These are phyloP conservation scores for Ceratobasidium papillatum DNA, from an alignment of 1,284 basidiomycete species.

Conservation along the genomic window DNA sequence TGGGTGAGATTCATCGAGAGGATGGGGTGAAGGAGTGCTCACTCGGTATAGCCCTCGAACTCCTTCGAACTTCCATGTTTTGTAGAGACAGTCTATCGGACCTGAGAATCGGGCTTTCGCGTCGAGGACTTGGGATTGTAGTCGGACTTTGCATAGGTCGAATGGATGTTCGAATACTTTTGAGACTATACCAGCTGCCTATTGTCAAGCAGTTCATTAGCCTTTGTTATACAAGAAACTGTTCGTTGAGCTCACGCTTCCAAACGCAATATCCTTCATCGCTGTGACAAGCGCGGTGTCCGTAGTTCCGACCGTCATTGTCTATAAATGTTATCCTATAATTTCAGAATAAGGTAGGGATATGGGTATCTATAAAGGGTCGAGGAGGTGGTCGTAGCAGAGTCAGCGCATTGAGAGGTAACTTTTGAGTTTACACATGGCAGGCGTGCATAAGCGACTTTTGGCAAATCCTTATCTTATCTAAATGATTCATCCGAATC, in stretches of 20 bases:
- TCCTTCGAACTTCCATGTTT: conserved; percentile 82
- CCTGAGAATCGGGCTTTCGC: conserved; percentile 74
- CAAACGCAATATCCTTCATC: conserved; percentile 58
- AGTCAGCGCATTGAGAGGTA: not conserved
- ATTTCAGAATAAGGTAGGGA: not conserved
- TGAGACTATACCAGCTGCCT: conserved; percentile 81
- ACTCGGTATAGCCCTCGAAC: conserved; percentile 82
- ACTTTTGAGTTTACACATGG: conserved; percentile 11
- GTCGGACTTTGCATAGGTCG: conserved; percentile 83
- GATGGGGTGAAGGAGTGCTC: conserved; percentile 51
- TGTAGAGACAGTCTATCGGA: conserved; percentile 79
- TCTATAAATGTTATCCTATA: conserved; percentile 32
- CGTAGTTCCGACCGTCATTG: conserved; percentile 1
- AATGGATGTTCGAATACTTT: conserved; percentile 89
- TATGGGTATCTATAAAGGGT: not conserved
- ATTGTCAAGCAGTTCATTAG: conserved; percentile 27
- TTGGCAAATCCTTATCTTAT: conserved; percentile 14
- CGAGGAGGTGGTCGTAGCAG: not conserved
- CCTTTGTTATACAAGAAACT: not conserved
- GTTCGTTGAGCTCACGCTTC: conserved; percentile 50
- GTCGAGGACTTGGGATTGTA: conserved; percentile 85
- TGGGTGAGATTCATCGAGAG: not conserved
- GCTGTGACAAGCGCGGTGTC: conserved; percentile 17
- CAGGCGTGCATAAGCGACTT: conserved; percentile 27
- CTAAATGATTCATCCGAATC: conserved; percentile 7